Evolutionary conservation across 495 filamentous ascomycete species (phyloP), one percentile per base, ranked within the genome.

Genomic region (Chlorociboria aeruginascens): DNA sequence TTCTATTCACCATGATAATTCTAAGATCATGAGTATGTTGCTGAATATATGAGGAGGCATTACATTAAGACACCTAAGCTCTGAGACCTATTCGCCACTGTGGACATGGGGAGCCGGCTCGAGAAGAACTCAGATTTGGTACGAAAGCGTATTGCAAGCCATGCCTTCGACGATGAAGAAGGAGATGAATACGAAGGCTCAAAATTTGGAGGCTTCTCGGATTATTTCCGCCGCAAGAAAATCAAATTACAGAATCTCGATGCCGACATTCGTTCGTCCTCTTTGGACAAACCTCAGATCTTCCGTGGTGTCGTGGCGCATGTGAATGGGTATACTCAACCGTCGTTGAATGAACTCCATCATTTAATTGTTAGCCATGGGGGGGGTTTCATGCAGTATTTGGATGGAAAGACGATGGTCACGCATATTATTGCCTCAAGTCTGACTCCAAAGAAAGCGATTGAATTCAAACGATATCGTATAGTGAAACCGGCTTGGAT

Each of bases 401-500:
- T 97, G n/a, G 86, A 92, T 60, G 81, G 82, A 32, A 97, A 96
- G 69, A 96, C 89, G 0, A 77, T 78, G 55, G 87, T 88, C 0
- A 98, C 92, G 2, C 93, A 97, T 62, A 93, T 98, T 56, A 88
- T 98, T 57, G 88, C 90, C 6, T 87, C 84, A 39, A 81, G 78
- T 45, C 71, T 98, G 32, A 90, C 92, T 2, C 86, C 85, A 0
- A 97, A 95, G 70, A 98, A 98, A 60, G 74, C 77, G 29, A 78
- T 85, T 31, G 92, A 96, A 51, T 95, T 93, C 52, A 69, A 66
- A 16, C 78, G 76, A 47, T 97, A 95, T 58, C 79, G 87, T 29
- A 86, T 98, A 20, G 92, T 95, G 52, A 94, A 89, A 63, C 92
- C 92, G n/a, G 83, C 89, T 43, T 98, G 20, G 92, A 74, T 97